These are phyloP conservation scores for Acanthamoeba comandoni DNA, from an alignment of 208 protist species.

Conservation along the genomic window DNA sequence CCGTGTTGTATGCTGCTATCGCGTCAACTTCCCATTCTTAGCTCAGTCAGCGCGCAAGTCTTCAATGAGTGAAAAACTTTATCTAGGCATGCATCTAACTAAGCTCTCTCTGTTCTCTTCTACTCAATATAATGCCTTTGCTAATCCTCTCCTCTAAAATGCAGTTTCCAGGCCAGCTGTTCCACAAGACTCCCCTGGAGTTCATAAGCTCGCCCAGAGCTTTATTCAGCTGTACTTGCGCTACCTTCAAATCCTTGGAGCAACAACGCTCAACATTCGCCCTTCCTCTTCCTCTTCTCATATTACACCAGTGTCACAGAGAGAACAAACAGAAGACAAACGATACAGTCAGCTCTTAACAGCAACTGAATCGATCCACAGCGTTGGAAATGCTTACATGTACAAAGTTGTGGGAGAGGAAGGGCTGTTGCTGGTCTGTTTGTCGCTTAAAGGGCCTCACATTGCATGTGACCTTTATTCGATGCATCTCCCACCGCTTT, in stretches of 20 bases:
- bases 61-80: neutral
- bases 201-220: too few relatives aligned
- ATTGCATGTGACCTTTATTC: constrained; percentile 21
- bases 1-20: constrained; percentile 70
- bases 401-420: constrained; percentile 47
- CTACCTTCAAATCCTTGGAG: constrained; percentile 22
- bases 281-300: neutral
- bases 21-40: constrained; percentile 50
- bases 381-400: constrained; percentile 11
- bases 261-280: neutral
- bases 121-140: neutral
- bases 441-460: neutral
- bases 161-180: neutral
- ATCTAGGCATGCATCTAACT: neutral
- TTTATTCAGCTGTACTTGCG: constrained; percentile 10
- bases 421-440: constrained; percentile 11
- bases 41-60: neutral
- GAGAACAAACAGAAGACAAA: neutral
- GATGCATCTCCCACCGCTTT: constrained; percentile 13
- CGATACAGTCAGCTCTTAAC: neutral
- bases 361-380: neutral
- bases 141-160: neutral
- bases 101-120: neutral
- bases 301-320: neutral
- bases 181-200: neutral